Conservation (phyloP, 2,329 filamentous ascomycete genomes). For the Nakataea oryzae region DNA sequence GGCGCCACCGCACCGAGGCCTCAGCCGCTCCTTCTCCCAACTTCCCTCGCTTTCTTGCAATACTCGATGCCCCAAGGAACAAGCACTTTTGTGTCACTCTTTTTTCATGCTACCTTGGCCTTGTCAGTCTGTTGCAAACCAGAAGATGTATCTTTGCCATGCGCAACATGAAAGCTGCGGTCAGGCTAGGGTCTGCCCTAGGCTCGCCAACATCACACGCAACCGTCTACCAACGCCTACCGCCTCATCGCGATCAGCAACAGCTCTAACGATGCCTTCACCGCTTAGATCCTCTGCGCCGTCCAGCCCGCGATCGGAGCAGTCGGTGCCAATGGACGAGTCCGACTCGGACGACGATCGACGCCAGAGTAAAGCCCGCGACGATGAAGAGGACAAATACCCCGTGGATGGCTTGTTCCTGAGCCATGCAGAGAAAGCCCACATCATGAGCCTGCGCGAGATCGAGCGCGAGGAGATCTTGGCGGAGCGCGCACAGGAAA, state of each 20-base stretch:
- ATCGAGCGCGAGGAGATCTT: slow-evolving; percentile 85
- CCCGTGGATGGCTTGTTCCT: slow-evolving; percentile 82
- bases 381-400: slow-evolving; percentile 57
- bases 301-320: slow-evolving; percentile 61
- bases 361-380: slow-evolving; percentile 25
- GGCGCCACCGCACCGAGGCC: not conserved
- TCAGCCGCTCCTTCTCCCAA: not conserved
- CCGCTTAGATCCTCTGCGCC: slow-evolving; percentile 53
- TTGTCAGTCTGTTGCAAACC: not conserved
- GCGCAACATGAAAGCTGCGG: not conserved
- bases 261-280: not conserved
- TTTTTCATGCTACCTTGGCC: not conserved
- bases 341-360: slow-evolving; percentile 67
- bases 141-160: not conserved
- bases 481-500: slow-evolving; percentile 74
- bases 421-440: slow-evolving; percentile 60
- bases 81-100: not conserved
- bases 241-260: not conserved
- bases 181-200: not conserved
- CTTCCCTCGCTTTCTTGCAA: not conserved
- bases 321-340: slow-evolving; percentile 84
- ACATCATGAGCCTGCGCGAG: slow-evolving; percentile 80
- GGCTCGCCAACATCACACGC: not conserved
- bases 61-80: not conserved
- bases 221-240: not conserved